Conservation (phyloP, 768 basidiomycete species). For the Filobasidium floriforme region DNA sequence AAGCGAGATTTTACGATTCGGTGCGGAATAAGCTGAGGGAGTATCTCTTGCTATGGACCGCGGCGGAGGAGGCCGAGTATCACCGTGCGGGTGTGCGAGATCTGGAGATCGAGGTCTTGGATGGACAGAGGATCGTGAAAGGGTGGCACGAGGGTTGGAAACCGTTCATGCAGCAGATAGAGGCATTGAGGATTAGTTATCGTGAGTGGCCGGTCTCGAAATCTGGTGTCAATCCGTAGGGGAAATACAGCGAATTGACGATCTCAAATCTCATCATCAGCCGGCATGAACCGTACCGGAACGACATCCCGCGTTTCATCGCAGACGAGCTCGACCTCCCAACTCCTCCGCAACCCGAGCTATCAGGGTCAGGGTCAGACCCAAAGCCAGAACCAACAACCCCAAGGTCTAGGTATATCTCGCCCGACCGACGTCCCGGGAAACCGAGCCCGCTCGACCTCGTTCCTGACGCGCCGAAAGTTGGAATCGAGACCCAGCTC, state of each 20-base stretch:
- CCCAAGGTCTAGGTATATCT: not conserved
- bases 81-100: not conserved
- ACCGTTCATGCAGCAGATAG: constrained; percentile 35
- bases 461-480: not conserved
- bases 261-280: not conserved
- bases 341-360: not conserved
- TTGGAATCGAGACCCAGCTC: not conserved
- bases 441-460: not conserved
- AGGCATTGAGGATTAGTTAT: constrained; percentile 11
- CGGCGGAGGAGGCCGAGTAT: constrained; percentile 13
- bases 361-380: not conserved
- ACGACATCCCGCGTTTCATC: not conserved
- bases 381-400: not conserved
- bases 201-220: constrained; percentile 2
- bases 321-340: not conserved
- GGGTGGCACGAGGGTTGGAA: constrained; percentile 34
- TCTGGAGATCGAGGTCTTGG: constrained; percentile 2
- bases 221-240: not conserved
- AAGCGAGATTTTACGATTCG: constrained; percentile 31
- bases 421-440: not conserved
- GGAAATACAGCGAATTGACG: not conserved
- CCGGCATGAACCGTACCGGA: not conserved
- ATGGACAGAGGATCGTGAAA: constrained; percentile 27
- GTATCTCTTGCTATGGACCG: constrained; percentile 31
- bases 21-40: constrained; percentile 25